A percentile compares a stretch with the other conserved stretches of the same genome.
These are phyloP conservation scores for Eragrostis tef DNA, from an alignment of 202 grass and related monocot species.

Conservation along the genomic window DNA sequence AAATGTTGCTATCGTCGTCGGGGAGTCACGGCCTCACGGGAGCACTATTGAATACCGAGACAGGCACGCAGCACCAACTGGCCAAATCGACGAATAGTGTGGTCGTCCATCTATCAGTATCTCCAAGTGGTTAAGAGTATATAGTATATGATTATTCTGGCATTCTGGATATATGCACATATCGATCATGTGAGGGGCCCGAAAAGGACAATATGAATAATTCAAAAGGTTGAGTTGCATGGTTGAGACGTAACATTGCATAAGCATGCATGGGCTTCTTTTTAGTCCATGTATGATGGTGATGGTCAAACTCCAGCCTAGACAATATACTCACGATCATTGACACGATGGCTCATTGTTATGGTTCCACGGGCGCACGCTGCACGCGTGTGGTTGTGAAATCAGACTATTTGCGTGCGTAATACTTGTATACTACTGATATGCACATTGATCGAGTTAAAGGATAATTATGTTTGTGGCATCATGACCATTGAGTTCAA, in stretches of 20 bases:
- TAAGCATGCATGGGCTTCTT: background rate
- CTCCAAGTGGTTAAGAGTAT: background rate
- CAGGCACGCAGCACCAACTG: background rate
- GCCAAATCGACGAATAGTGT: background rate
- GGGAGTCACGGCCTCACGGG: constrained; percentile 31
- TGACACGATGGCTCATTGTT: too few relatives aligned
- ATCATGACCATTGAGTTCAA: constrained; percentile 22
- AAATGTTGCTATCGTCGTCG: background rate
- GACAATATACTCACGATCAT: background rate
- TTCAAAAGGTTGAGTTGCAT: background rate
- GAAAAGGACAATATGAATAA: background rate
- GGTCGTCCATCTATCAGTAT: constrained; percentile 1
- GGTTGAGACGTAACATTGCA: background rate
- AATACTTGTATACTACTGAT: background rate
- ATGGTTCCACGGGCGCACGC: background rate
- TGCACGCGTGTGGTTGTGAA: background rate
- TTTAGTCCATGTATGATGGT: background rate
- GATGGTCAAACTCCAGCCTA: background rate
- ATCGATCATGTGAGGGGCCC: background rate
- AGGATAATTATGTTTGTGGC: constrained; percentile 23
- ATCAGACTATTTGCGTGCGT: background rate
- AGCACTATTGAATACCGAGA: background rate
- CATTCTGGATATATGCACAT: background rate
- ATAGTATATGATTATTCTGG: background rate
- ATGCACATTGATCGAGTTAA: too few relatives aligned